phyloP scores from a whole-genome alignment of 2,329 filamentous ascomycete genomes.

The Claviceps quebecensis region DNA sequence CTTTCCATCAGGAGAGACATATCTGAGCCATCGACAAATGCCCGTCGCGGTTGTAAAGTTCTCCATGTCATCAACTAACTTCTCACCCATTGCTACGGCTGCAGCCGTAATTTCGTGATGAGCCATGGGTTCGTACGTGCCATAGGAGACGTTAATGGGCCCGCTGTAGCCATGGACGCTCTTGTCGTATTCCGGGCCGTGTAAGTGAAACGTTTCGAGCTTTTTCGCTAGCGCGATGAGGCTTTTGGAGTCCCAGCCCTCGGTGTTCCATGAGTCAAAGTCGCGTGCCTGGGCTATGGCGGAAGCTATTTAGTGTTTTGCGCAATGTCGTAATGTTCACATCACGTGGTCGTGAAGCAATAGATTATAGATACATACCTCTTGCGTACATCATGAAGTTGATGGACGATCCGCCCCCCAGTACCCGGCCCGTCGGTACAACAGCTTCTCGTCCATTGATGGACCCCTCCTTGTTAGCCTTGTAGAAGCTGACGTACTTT shows the following conservation, averaged over 20 bases:
- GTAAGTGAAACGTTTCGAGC: constrained; percentile 39
- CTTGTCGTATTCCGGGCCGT: constrained; percentile 20
- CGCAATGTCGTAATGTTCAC: too few relatives aligned
- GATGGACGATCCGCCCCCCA: constrained; percentile 19
- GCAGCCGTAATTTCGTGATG: constrained; percentile 36
- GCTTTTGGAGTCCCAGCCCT: constrained; percentile 20
- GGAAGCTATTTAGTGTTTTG: background rate
- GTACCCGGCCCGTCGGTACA: constrained; percentile 14
- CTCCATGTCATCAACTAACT: constrained; percentile 39
- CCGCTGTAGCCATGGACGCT: constrained; percentile 38
- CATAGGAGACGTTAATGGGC: constrained; percentile 39
- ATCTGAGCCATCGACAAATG: constrained; percentile 20
- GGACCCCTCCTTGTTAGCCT: constrained; percentile 10
- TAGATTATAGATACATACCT: constrained; percentile 6
- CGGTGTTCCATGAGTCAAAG: constrained; percentile 20
- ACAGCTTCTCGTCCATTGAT: constrained; percentile 12
- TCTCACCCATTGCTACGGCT: constrained; percentile 26
- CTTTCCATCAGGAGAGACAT: constrained; percentile 32
- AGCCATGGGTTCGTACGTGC: constrained; percentile 26
- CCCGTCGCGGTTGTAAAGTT: constrained; percentile 27
- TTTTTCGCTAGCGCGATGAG: constrained; percentile 20
- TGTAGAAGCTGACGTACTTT: constrained; percentile 10
- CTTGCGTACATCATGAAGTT: constrained; percentile 20
- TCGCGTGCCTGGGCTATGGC: constrained; percentile 15
- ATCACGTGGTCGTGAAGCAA: too few relatives aligned